phyloP scores from a whole-genome alignment of 305 asterid species.

The Solanum hybrid region DNA sequence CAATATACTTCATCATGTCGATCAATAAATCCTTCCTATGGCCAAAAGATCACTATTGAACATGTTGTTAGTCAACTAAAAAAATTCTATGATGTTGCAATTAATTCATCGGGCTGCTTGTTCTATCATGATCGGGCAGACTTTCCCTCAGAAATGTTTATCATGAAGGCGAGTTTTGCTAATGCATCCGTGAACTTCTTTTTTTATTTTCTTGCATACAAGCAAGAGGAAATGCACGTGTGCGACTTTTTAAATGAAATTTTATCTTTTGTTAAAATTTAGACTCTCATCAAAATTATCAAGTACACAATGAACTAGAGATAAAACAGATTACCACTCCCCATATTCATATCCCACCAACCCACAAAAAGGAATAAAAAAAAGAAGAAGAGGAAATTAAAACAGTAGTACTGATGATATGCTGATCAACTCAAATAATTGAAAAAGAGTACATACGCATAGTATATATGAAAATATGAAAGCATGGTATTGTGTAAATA shows the following conservation, averaged over 20 bases:
- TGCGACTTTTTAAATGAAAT: background rate
- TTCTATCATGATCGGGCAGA: background rate
- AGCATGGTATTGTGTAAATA: background rate
- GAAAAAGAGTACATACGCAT: background rate
- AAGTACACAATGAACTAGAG: background rate
- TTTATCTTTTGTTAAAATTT: background rate
- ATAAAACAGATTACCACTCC: background rate
- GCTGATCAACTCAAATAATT: background rate
- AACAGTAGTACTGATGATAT: background rate
- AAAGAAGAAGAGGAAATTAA: background rate
- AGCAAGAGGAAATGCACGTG: background rate
- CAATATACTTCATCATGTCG: background rate
- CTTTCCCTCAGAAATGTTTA: too few species aligned
- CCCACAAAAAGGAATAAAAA: background rate
- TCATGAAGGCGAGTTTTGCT: background rate
- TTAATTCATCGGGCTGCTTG: background rate
- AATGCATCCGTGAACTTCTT: background rate
- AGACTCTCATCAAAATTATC: background rate
- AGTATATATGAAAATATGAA: background rate
- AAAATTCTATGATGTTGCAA: background rate
- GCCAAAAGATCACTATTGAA: background rate
- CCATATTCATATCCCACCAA: background rate
- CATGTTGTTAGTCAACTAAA: background rate
- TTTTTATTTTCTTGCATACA: background rate
- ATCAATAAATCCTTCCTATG: background rate